Base-by-base conservation (phyloP, 2,329 filamentous ascomycete genomes). In the Colletotrichum sp. region DNA sequence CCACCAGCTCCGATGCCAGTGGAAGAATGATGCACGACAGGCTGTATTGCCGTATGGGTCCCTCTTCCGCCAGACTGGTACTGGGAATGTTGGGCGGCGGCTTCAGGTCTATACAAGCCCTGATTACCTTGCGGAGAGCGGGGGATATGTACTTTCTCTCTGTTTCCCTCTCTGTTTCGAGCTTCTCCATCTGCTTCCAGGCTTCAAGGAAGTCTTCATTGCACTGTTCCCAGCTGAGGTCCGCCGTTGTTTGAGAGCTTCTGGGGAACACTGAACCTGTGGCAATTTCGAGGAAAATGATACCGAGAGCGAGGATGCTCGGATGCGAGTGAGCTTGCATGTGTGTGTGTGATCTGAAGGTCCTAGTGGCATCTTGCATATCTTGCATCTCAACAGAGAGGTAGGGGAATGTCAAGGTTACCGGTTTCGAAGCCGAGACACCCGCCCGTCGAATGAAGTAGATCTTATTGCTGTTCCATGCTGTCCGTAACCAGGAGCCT, bases 161-260 rank as follows among this genome's bases (percentile, higher is more conserved):
- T 3, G 21, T 24, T 24, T 24, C 21, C 21, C 21, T 24, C 21
- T 24, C 21, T 24, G 21, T 24, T 24, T 24, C 28, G 4, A 63
- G 28, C 0, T 21, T 36, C 15, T 36, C 34, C 30, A 63, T n/a
- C 3, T 34, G n/a, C 7, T 36, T 21, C 60, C 26, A 36, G 0
- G 57, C 57, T 28, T 60, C 13, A 0, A 18, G 7, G 3, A 34
- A 24, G 0, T 36, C 32, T 12, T 63, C 13, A 3, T 21, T 39
- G 60, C 28, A 36, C 0, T 30, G 28, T 0, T 63, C 30, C 12
- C 7, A 34, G 30, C 28, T 30, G 13, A 0, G 0, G 0, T 21
- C 18, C 0, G 1, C 3, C 4, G 18, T 2, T 16, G 1, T 1
- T n/a, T 12, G 28, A 4, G 9, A 44, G 1, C 0, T n/a, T 10